Base-by-base conservation (phyloP, 176 grass and related monocot genomes). In the Saccharum officinarum region DNA sequence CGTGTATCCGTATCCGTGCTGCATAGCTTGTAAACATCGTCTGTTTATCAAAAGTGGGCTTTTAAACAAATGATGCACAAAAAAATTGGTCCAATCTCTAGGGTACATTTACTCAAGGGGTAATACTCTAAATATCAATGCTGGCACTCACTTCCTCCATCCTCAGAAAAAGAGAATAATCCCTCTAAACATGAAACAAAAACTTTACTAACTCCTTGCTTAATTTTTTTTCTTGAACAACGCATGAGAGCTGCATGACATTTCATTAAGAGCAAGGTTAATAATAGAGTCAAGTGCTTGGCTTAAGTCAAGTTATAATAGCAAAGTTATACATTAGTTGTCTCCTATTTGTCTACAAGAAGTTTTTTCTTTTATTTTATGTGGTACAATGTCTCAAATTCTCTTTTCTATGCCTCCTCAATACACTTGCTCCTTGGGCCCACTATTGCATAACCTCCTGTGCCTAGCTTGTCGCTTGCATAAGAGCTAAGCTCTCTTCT, bases 141-240 rank as follows among this genome's bases (percentile, higher is more conserved):
- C 12, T 76, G 42, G 41, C 20, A 52, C 7, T 63, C 7, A 33
- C 2, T 46, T 45, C 69, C 69, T 78, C 37, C 44, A 79, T 66
- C 57, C 30, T 34, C 42, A 73, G 26, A 22, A n/a, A n/a, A 45
- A 38, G 13, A 31, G 45, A 55, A 73, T 45, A 4, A 6, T 5
- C 49, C 39, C 11, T 46, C 12, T 20, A 80, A 83, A 65, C 30
- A 80, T 59, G 82, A 74, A 54, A 42, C 34, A 9, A 30, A 75
- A 11, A 26, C 14, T 72, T 65, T 30, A 26, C 59, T 26, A 62
- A 62, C 10, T 62, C 59, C n/a, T 1, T 62, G 10, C 9, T 62
- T 25, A 61, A 11, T 61, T 61, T 62, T 52, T 61, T 62, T 22
- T 62, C 3, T 62, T 4, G 1, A 62, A 26, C 23, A 62, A 26